Conservation (phyloP, 2,329 filamentous ascomycete species). For the Peltaster fructicola region DNA sequence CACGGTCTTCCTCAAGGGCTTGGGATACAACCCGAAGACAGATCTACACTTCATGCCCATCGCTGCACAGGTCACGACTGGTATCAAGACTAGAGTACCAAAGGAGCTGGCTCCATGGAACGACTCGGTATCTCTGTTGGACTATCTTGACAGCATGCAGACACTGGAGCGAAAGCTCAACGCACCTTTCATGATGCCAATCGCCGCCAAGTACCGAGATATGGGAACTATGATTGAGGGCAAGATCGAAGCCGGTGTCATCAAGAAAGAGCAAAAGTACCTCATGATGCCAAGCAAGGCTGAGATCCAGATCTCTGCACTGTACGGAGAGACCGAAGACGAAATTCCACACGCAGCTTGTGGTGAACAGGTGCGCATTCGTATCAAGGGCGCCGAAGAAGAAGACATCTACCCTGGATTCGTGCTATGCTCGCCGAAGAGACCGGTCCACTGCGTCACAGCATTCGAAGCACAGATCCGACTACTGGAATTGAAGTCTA, state of each 20-base stretch:
- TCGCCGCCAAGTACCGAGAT: constrained; percentile 90
- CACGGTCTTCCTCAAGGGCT: constrained; percentile 68
- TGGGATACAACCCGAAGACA: constrained; percentile 85
- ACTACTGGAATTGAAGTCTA: constrained; percentile 85
- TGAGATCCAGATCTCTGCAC: constrained; percentile 58
- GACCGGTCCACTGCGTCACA: constrained; percentile 75
- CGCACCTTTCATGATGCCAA: constrained; percentile 97
- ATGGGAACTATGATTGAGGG: constrained; percentile 96
- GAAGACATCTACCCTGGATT: constrained; percentile 93
- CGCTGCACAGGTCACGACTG: constrained; percentile 67
- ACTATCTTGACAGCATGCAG: constrained; percentile 89
- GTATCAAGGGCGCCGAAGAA: constrained; percentile 87
- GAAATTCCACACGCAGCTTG: constrained; percentile 68
- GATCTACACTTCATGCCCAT: constrained; percentile 95
- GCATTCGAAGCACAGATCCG: constrained; percentile 93
- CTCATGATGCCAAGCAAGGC: constrained; percentile 94
- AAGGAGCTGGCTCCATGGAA: constrained; percentile 67
- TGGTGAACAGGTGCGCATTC: constrained; percentile 85
- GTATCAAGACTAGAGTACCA: constrained; percentile 77
- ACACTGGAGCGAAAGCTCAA: constrained; percentile 90
- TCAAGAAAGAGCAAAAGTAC: constrained; percentile 74
- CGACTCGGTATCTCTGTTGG: constrained; percentile 73
- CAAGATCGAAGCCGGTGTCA: constrained; percentile 85
- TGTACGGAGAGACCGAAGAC: constrained; percentile 93
- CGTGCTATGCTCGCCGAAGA: constrained; percentile 86